Conservation (phyloP, 805 yeast species). For the Tetrapisispora fleetii region DNA sequence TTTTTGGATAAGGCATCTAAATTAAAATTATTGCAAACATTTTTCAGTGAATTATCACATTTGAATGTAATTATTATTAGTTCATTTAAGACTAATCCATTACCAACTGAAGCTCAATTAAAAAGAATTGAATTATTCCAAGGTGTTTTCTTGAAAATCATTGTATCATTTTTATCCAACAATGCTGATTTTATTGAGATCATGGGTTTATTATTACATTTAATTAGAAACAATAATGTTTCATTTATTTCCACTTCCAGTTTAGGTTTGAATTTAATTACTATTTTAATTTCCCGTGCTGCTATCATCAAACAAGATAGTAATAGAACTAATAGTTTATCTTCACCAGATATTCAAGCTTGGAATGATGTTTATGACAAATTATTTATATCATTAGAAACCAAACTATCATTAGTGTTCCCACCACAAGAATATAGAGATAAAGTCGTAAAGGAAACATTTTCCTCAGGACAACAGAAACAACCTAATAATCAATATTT, state of each 20-base stretch:
- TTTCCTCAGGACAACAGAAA: constrained; percentile 14
- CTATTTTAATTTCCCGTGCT: constrained; percentile 85
- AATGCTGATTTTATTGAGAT: constrained; percentile 75
- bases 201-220: constrained; percentile 58
- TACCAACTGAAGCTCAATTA: constrained; percentile 42
- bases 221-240: constrained; percentile 62
- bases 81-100: constrained; percentile 57
- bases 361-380: constrained; percentile 81
- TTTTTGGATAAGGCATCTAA: constrained; percentile 70
- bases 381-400: constrained; percentile 69
- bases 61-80: constrained; percentile 71
- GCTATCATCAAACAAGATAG: constrained; percentile 86
- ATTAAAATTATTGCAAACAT: constrained; percentile 61
- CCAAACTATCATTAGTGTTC: constrained; percentile 67
- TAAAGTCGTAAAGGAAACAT: constrained; percentile 15
- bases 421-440: constrained; percentile 47
- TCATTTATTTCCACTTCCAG: constrained; percentile 47
- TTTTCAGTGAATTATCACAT: constrained; percentile 72
- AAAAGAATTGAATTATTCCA: constrained; percentile 71
- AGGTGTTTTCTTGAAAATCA: constrained; percentile 68
- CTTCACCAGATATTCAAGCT: constrained; percentile 33
- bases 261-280: constrained; percentile 76
- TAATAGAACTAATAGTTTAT: constrained; percentile 30
- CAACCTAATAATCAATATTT: constrained; percentile 13
- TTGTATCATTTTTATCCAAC: constrained; percentile 67